These are phyloP conservation scores for Paramecium octaurelia DNA, from an alignment of 73 alveolate genomes.

Conservation along the genomic window DNA sequence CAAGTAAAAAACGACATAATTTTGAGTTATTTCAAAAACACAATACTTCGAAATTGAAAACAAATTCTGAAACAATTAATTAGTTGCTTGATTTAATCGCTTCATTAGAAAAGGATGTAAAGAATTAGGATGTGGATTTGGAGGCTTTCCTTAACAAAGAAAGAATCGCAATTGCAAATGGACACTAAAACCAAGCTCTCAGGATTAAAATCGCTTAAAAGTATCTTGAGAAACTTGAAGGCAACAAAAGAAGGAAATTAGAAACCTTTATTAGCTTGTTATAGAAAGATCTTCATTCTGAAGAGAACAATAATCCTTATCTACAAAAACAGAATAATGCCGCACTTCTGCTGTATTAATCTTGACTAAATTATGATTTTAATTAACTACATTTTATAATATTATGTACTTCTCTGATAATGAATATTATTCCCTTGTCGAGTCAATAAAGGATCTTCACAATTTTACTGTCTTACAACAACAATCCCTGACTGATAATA, in stretches of 20 bases:
- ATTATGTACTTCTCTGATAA: constrained; percentile 18
- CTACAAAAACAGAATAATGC: background rate
- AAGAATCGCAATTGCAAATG: background rate
- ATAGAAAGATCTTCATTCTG: background rate
- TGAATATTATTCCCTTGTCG: background rate
- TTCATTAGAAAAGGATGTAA: background rate
- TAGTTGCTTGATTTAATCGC: background rate
- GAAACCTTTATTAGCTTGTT: background rate
- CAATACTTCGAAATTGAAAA: background rate
- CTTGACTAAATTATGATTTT: background rate
- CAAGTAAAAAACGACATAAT: background rate
- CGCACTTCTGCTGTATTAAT: background rate
- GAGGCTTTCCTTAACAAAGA: background rate
- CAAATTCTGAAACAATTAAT: background rate
- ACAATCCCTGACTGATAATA: background rate
- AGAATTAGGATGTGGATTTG: background rate
- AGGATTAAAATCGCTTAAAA: background rate
- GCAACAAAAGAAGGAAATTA: background rate
- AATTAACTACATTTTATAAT: background rate
- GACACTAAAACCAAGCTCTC: background rate
- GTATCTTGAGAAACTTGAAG: background rate
- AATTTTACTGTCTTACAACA: background rate
- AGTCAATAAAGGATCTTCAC: background rate
- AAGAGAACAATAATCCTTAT: background rate
- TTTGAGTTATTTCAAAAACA: background rate